Conservation (phyloP, 257 asterid species). For the Gentiana macrophylla region DNA sequence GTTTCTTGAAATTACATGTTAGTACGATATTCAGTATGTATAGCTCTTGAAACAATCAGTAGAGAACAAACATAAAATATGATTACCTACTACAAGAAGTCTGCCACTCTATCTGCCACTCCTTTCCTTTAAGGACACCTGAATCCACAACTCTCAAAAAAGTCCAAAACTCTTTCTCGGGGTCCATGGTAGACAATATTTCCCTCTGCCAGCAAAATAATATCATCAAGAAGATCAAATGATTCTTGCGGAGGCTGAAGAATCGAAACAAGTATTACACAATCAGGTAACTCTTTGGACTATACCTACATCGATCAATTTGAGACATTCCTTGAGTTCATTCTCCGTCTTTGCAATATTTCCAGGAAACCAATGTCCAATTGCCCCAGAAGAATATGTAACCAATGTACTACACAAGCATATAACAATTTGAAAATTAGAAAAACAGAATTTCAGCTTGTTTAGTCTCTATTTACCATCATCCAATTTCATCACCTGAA, state of each 20-base stretch:
- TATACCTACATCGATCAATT: no score
- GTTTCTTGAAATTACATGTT: slow-evolving; percentile 26
- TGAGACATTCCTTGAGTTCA: no score
- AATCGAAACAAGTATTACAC: slow-evolving; percentile 34
- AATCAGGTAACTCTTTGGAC: slow-evolving; percentile 11
- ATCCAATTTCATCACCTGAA: no score
- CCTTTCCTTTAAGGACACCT: no score
- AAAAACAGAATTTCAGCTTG: no score
- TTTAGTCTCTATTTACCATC: no score
- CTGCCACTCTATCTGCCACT: slow-evolving; percentile 18
- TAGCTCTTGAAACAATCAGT: neutral
- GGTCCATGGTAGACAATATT: slow-evolving; percentile 56
- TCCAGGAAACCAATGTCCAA: no score
- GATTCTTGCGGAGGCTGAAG: slow-evolving; percentile 19
- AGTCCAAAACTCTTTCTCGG: slow-evolving; percentile 27
- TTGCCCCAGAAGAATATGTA: no score
- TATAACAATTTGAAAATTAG: no score
- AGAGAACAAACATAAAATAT: neutral
- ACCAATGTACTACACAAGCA: no score
- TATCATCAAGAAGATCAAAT: slow-evolving; percentile 51
- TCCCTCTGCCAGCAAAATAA: slow-evolving; percentile 56
- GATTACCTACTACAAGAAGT: slow-evolving; percentile 38
- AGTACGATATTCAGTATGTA: slow-evolving; percentile 1
- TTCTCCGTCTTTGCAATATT: no score
- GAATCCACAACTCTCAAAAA: no score